Percentiles rank a stretch among this genome's conserved stretches.
Evolutionary conservation across 78 protist species (phyloP).

Genomic region (Dictyostelium capitatum): DNA sequence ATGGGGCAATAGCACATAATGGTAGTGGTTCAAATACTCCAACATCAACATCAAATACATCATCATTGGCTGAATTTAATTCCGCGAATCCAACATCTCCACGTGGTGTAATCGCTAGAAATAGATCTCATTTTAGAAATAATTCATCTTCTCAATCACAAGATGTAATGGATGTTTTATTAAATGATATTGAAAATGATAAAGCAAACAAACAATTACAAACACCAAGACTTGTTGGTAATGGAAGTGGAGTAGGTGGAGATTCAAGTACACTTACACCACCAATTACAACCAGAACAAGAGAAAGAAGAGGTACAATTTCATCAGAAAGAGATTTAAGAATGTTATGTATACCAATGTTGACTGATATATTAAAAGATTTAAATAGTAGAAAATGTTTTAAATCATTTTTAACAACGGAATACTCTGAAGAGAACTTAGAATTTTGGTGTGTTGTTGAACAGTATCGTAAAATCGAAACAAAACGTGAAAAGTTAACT

Average conservation of each 20-base stretch:
- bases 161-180: background rate
- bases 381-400: constrained; percentile 12
- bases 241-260: too few species aligned
- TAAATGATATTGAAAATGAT: background rate
- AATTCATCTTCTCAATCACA: background rate
- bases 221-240: too few species aligned
- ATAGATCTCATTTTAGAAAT: constrained; percentile 15
- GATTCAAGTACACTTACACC: background rate
- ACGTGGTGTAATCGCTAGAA: background rate
- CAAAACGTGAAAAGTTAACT: background rate
- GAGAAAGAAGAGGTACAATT: constrained; percentile 54
- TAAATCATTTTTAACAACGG: constrained; percentile 42
- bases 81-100: constrained; percentile 6
- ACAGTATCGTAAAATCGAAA: background rate
- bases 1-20: background rate
- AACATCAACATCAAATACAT: background rate
- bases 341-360: background rate
- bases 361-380: constrained; percentile 33
- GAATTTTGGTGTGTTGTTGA: constrained; percentile 50
- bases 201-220: background rate
- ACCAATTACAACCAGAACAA: background rate
- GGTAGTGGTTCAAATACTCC: constrained; percentile 14
- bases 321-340: constrained; percentile 63
- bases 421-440: constrained; percentile 61
- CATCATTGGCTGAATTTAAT: constrained; percentile 22